phyloP scores from a whole-genome alignment of 805 yeast species.

The Peterozyma toletana region DNA sequence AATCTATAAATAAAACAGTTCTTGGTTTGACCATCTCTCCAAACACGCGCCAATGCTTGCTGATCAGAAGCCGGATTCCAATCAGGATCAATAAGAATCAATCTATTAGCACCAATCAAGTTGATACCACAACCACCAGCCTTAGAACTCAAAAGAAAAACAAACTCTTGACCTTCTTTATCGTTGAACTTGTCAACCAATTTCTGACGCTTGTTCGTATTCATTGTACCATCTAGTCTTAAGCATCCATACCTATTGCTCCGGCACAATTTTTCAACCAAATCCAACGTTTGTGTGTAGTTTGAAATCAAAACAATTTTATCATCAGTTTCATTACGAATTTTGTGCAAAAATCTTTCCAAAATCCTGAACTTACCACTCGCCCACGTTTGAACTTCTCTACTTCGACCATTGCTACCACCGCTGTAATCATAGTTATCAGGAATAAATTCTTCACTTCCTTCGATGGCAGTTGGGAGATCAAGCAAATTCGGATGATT shows the following conservation, averaged over 20 bases:
- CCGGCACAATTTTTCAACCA: constrained; percentile 84
- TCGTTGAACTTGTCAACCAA: constrained; percentile 88
- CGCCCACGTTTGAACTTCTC: constrained; percentile 70
- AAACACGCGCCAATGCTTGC: constrained; percentile 94
- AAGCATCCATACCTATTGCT: constrained; percentile 64
- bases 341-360: constrained; percentile 75
- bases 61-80: constrained; percentile 99
- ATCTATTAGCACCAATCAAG: constrained; percentile 90
- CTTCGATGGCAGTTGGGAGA: constrained; percentile 72
- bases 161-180: constrained; percentile 81
- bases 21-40: constrained; percentile 99
- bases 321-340: constrained; percentile 78
- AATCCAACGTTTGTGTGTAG: constrained; percentile 88
- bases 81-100: constrained; percentile 82
- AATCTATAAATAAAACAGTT: constrained; percentile 93
- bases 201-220: constrained; percentile 85
- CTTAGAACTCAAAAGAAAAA: constrained; percentile 84
- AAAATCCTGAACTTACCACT: constrained; percentile 85
- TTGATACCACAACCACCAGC: constrained; percentile 99
- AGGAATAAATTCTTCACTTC: constrained; percentile 59
- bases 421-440: constrained; percentile 56
- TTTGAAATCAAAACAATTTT: constrained; percentile 93
- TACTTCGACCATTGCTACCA: constrained; percentile 44
- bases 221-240: constrained; percentile 89
- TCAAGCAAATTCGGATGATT: constrained; percentile 86